Percentiles rank a stretch among this genome's conserved stretches.
These are phyloP conservation scores for Nicotiana otophora DNA, from an alignment of 257 asterid species.

Conservation along the genomic window DNA sequence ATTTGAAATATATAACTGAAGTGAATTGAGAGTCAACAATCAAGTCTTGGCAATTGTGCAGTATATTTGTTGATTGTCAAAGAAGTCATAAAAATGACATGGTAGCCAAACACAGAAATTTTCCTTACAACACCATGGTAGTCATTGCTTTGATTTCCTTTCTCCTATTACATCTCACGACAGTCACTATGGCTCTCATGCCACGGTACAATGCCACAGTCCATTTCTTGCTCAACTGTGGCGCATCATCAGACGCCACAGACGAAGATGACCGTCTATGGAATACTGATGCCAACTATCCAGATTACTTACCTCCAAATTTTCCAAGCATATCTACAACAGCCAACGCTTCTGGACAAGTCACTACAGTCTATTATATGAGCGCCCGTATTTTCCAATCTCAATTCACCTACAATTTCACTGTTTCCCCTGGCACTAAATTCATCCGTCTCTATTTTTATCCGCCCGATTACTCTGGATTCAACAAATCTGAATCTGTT, in stretches of 20 bases:
- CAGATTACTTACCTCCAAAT: constrained; percentile 19
- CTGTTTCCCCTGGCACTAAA: constrained; percentile 35
- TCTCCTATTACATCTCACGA: background rate
- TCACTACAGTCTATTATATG: constrained; percentile 20
- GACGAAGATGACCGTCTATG: constrained; percentile 23
- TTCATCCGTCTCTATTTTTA: constrained; percentile 57
- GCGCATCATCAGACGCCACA: constrained; percentile 4
- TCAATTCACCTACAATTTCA: constrained; percentile 35
- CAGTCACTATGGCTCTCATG: background rate
- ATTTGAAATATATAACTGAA: background rate
- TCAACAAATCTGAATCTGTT: background rate
- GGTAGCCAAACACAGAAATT: too few relatives aligned
- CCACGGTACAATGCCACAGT: constrained; percentile 17
- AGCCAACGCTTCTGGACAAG: constrained; percentile 4
- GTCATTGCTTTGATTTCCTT: constrained; percentile 4
- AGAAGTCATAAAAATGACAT: too few relatives aligned
- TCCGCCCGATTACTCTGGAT: constrained; percentile 25
- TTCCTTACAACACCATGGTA: background rate
- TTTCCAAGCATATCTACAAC: constrained; percentile 17
- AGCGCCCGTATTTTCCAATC: constrained; percentile 36
- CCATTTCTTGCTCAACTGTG: constrained; percentile 47
- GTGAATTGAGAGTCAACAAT: background rate
- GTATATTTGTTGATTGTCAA: background rate
- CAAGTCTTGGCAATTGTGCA: background rate
- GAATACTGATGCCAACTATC: constrained; percentile 28